A percentile compares a stretch with the other conserved stretches of the same genome.
phyloP scores from a whole-genome alignment of 2,329 filamentous ascomycete genomes.

The Fragosphaeria purpurea region DNA sequence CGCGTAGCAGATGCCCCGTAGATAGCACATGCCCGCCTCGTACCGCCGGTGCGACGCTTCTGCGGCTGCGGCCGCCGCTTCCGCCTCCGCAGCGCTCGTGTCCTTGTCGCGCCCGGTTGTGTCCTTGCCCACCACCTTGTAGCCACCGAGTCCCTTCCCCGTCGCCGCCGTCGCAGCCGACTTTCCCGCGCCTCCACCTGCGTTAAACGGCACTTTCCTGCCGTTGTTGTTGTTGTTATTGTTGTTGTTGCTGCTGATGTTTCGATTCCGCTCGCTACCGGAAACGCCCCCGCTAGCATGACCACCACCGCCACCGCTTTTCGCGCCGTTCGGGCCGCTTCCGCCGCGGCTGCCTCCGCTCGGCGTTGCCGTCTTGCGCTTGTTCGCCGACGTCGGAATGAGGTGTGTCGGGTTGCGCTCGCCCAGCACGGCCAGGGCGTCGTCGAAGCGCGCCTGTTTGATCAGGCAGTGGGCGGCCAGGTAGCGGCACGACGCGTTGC shows the following conservation, averaged over 20 bases:
- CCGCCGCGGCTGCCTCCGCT: conserved; percentile 21
- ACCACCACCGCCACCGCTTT: not conserved
- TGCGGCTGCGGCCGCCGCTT: conserved; percentile 6
- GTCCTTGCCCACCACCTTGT: conserved; percentile 28
- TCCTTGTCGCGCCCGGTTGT: conserved; percentile 21
- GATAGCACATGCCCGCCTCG: conserved; percentile 94
- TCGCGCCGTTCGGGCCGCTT: not conserved
- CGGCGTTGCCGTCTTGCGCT: conserved; percentile 47
- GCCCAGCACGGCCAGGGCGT: conserved; percentile 75
- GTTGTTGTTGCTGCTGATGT: conserved; percentile 18
- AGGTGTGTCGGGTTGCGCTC: conserved; percentile 92
- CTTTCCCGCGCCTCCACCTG: conserved; percentile 9
- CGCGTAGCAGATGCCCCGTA: conserved; percentile 86
- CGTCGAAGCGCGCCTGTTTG: conserved; percentile 82
- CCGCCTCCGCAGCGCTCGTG: conserved; percentile 4
- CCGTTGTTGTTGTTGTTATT: not conserved
- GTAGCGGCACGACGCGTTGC: conserved; percentile 82
- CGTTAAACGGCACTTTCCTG: not conserved
- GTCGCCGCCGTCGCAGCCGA: conserved; percentile 12
- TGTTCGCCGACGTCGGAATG: conserved; percentile 53
- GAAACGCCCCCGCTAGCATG: not conserved
- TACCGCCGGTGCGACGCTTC: conserved; percentile 58
- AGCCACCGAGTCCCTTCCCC: conserved; percentile 44
- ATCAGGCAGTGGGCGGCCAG: conserved; percentile 90
- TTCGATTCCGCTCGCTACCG: conserved; percentile 23